These are phyloP conservation scores for Eimeria sp. DNA, from an alignment of 169 alveolate genomes.

Conservation along the genomic window DNA sequence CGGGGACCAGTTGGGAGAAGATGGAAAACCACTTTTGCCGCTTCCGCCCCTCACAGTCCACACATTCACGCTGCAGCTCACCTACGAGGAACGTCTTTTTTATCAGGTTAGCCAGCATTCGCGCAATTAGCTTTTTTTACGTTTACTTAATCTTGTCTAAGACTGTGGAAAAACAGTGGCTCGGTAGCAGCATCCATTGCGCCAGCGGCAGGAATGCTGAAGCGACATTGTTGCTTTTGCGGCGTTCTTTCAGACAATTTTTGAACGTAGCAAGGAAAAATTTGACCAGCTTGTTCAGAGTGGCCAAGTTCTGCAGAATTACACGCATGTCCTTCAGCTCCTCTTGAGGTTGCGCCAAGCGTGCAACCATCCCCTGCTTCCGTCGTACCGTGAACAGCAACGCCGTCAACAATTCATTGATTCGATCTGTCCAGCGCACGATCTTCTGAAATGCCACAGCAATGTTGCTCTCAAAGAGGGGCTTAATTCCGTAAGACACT, in stretches of 20 bases:
- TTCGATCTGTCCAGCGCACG: conserved; percentile 64
- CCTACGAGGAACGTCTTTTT: conserved; percentile 88
- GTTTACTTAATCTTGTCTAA: background rate
- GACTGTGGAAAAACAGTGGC: background rate
- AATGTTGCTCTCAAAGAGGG: background rate
- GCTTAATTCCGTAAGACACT: background rate
- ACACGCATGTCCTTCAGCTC: conserved; percentile 90
- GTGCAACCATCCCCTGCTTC: conserved; percentile 90
- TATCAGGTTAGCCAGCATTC: conserved; percentile 68
- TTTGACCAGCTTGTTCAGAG: conserved; percentile 87
- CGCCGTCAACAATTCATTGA: conserved; percentile 77
- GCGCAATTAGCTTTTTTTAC: too few species aligned
- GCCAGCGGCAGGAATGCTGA: background rate
- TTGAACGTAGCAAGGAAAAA: conserved; percentile 86
- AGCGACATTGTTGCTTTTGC: background rate
- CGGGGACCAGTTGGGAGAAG: conserved; percentile 89
- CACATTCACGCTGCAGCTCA: conserved; percentile 87
- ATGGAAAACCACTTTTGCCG: conserved; percentile 88
- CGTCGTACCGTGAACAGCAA: conserved; percentile 78
- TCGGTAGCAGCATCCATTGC: background rate
- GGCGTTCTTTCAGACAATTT: conserved; percentile 69
- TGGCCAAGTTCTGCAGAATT: conserved; percentile 88
- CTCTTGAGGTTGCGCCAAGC: conserved; percentile 91
- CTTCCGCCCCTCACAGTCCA: conserved; percentile 93
- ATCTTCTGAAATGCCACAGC: background rate